Base-by-base conservation (phyloP, 2,329 filamentous ascomycete species). In the Boeremia lycopersici region DNA sequence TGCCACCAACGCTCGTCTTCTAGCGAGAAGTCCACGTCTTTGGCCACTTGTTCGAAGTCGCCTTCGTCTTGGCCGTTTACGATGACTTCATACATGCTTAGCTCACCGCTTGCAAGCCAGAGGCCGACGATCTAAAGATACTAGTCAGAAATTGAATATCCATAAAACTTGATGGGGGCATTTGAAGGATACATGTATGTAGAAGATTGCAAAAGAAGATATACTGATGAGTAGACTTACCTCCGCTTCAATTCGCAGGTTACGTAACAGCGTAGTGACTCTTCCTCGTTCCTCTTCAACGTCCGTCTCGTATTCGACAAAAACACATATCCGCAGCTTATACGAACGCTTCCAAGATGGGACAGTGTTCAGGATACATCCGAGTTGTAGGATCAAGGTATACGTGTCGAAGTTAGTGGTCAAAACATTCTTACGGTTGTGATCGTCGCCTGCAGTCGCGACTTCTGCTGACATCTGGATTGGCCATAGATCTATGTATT, bases 371-470 rank as follows among this genome's bases (percentile, higher is more conserved):
- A 96, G 75, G 53, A 96, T 96, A 64, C 90, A 93, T 0, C 92
- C 91, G 9, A 96, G 81, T 64, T 96, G 91, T 3, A 96, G 79
- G 55, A 96, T 95, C n/a, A 96, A 79, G 0, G 91, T 85, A 82
- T 92, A 96, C 0, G 91, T 96, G 72, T 96, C 91, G 71, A 96
- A 96, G 62, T 96, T 96, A 0, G 90, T 95, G 0, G 91, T 96
- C 49, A 93, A 74, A 6, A 95, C 81, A 64, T 85, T 86, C 57
- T 82, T 78, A 56, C 82, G 83, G 10, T 61, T 63, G 3, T 65
- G 62, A 31, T 70, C 68, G 82, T 60, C 70, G 5, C 68, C 67
- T 12, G 60, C 86, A 1, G 88, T 80, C 0, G 86, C 84, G 30
- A 95, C 84, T 65, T 93, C 90, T 1, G 91, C 91, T 6, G 91